phyloP scores from a whole-genome alignment of 352 stramenopile genomes.

The Globisporangium cederbergense region DNA sequence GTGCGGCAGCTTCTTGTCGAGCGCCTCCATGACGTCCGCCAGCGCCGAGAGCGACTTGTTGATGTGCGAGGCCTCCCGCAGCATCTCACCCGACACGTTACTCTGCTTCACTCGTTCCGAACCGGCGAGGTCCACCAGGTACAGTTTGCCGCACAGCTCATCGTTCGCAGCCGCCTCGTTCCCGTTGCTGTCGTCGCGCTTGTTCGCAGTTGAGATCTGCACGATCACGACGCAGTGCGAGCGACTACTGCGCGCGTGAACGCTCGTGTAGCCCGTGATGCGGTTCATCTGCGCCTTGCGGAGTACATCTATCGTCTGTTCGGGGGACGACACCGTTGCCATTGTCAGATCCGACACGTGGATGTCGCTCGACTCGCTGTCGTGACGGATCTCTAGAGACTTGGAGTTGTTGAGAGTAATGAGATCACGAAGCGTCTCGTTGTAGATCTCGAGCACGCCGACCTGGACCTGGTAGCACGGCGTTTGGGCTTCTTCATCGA shows the following conservation, averaged over 20 bases:
- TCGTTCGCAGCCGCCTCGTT: conserved; percentile 28
- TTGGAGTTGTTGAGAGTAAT: conserved; percentile 66
- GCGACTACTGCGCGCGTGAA: conserved; percentile 89
- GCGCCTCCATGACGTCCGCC: conserved; percentile 90
- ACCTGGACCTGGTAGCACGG: conserved; percentile 75
- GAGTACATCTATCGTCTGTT: conserved; percentile 70
- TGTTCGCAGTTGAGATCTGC: conserved; percentile 69
- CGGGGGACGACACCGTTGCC: conserved; percentile 53
- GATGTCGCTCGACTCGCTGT: conserved; percentile 66
- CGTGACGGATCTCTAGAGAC: conserved; percentile 70
- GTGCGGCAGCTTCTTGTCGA: conserved; percentile 90
- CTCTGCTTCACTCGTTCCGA: conserved; percentile 92
- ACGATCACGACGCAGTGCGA: conserved; percentile 93
- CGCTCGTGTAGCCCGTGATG: conserved; percentile 81
- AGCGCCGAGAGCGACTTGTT: conserved; percentile 91
- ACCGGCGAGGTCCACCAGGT: conserved; percentile 91
- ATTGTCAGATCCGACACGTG: conserved; percentile 72
- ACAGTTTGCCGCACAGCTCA: conserved; percentile 84
- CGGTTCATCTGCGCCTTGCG: conserved; percentile 69
- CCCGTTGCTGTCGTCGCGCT: conserved; percentile 21
- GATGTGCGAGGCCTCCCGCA: conserved; percentile 77
- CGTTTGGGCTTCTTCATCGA: conserved; percentile 4
- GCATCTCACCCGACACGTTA: conserved; percentile 81
- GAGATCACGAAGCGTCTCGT: conserved; percentile 91
- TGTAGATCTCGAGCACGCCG: conserved; percentile 97